phyloP scores from a whole-genome alignment of 2,329 filamentous ascomycete species.

The Dactylellina parvicollis region DNA sequence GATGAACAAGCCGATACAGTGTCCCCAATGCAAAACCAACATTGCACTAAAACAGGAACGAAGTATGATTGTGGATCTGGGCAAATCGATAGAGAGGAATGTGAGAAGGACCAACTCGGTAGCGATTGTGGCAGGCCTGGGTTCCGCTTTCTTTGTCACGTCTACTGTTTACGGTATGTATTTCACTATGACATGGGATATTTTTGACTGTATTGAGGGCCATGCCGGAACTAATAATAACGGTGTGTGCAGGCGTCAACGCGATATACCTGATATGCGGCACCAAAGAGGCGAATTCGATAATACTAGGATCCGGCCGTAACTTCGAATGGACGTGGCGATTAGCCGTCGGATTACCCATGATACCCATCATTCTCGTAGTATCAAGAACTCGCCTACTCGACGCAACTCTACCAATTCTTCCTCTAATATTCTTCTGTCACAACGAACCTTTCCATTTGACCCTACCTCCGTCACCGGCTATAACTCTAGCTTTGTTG shows the following conservation, averaged over 20 bases:
- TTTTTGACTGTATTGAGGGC: constrained; percentile 58
- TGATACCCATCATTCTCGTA: constrained; percentile 75
- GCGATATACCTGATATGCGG: constrained; percentile 75
- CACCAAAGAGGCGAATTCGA: constrained; percentile 68
- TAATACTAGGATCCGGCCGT: constrained; percentile 62
- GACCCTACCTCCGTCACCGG: constrained; percentile 71
- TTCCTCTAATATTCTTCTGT: constrained; percentile 69
- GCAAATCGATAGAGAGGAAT: constrained; percentile 69
- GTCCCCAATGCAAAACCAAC: constrained; percentile 86
- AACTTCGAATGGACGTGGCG: constrained; percentile 60
- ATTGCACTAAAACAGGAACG: constrained; percentile 80
- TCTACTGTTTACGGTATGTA: constrained; percentile 60
- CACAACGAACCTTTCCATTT: constrained; percentile 66
- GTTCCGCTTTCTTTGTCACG: constrained; percentile 48
- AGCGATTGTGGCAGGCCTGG: constrained; percentile 67
- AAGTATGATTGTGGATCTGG: constrained; percentile 75
- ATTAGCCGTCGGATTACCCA: constrained; percentile 70
- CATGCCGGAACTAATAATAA: constrained; percentile 57
- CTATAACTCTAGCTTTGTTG: constrained; percentile 72
- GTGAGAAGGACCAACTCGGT: constrained; percentile 73
- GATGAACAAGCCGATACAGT: constrained; percentile 72
- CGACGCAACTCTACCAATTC: constrained; percentile 71
- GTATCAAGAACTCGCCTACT: constrained; percentile 73
- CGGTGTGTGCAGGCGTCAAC: constrained; percentile 65
- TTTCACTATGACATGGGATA: constrained; percentile 59